These are phyloP conservation scores for Eimeria falciformis DNA, from an alignment of 169 alveolate species.

Conservation along the genomic window DNA sequence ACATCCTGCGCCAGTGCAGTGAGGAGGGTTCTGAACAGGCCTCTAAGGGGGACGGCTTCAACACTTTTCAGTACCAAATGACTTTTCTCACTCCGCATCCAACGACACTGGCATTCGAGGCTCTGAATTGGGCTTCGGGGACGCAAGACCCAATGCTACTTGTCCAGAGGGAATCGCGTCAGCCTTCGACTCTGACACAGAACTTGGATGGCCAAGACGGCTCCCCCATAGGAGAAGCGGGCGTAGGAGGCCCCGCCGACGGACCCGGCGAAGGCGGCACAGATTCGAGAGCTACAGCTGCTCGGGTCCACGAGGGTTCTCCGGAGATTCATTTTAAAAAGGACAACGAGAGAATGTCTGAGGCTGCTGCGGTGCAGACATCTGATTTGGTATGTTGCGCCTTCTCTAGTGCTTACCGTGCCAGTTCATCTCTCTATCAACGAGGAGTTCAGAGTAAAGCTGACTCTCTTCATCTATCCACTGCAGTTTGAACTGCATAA, in stretches of 20 bases:
- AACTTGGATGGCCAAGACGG: no score
- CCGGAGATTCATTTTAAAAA: neutral
- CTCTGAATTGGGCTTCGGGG: slow-evolving; percentile 67
- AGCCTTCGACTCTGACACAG: neutral
- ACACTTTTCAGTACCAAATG: slow-evolving; percentile 56
- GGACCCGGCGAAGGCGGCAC: no score
- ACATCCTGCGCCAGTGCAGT: neutral
- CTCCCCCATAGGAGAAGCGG: no score
- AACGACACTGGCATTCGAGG: slow-evolving; percentile 67
- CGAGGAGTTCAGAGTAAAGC: no score
- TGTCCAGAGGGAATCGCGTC: slow-evolving; percentile 45
- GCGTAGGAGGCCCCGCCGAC: no score
- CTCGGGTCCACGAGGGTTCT: no score
- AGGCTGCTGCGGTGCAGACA: neutral
- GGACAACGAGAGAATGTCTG: neutral
- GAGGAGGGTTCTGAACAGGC: neutral
- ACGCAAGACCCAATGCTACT: slow-evolving; percentile 49
- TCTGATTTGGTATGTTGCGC: neutral
- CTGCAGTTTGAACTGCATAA: no score
- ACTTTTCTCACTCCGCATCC: slow-evolving; percentile 62
- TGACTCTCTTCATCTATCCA: no score
- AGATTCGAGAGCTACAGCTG: no score
- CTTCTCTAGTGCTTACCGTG: no score
- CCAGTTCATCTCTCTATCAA: no score
- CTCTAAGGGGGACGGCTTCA: neutral